Evolutionary conservation across 176 grass and related monocot genomes (phyloP).

Genomic region (Oryza meyeriana): DNA sequence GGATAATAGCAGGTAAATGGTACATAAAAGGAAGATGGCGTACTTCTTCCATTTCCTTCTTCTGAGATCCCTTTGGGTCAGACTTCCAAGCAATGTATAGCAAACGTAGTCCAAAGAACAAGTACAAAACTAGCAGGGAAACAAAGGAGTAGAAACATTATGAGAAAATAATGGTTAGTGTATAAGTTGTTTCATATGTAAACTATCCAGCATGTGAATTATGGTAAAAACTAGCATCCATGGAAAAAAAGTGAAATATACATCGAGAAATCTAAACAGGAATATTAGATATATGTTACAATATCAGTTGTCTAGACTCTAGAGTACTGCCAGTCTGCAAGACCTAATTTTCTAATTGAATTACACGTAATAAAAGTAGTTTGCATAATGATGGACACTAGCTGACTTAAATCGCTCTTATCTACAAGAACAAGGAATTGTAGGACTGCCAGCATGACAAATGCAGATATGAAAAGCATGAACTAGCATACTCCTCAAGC

Average conservation of each 20-base stretch:
- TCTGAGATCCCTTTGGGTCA: conserved; percentile 73
- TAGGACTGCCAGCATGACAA: not conserved
- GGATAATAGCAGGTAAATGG: not conserved
- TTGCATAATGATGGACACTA: not conserved
- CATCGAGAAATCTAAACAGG: not conserved
- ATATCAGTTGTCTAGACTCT: not conserved
- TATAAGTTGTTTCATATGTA: not conserved
- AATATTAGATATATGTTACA: not conserved
- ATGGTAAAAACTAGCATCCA: not conserved
- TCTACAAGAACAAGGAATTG: not conserved
- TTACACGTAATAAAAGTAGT: not conserved
- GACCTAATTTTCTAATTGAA: not conserved
- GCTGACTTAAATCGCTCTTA: not conserved
- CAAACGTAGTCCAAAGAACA: conserved; percentile 83
- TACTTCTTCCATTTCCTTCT: conserved; percentile 95
- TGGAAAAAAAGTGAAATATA: not conserved
- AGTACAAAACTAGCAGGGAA: conserved; percentile 65
- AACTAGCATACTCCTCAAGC: not conserved
- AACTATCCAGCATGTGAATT: not conserved
- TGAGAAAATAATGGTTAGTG: not conserved
- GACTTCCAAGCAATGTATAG: conserved; percentile 92
- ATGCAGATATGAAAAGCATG: not conserved
- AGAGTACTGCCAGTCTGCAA: not conserved
- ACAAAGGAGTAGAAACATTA: conserved; percentile 26
- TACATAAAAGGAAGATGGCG: conserved; percentile 22